Percentiles rank a stretch among this genome's conserved stretches.
phyloP scores from a whole-genome alignment of 2,329 filamentous ascomycete genomes.

The Karstenula rhodostoma region DNA sequence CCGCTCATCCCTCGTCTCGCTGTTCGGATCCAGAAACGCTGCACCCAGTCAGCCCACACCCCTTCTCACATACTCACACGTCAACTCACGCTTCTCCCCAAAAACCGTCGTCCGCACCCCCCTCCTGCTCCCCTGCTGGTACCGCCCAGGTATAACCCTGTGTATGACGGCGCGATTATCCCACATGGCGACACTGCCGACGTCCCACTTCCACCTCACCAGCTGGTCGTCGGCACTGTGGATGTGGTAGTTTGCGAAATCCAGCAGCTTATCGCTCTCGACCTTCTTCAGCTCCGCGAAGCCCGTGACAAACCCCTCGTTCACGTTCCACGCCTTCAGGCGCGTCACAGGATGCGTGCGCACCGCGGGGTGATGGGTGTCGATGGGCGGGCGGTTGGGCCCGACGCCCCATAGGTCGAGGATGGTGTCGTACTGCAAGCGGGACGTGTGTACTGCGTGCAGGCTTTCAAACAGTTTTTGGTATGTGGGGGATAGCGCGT shows the following conservation, averaged over 20 bases:
- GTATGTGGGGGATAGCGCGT: slow-evolving; percentile 26
- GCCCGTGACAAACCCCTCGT: slow-evolving; percentile 56
- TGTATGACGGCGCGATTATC: slow-evolving; percentile 18
- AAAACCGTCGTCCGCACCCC: slow-evolving; percentile 11
- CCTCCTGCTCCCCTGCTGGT: slow-evolving; percentile 1
- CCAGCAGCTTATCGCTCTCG: slow-evolving; percentile 42
- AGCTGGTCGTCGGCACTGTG: slow-evolving; percentile 17
- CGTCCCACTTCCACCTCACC: slow-evolving; percentile 20
- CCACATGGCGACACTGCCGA: slow-evolving; percentile 22
- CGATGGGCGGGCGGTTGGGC: slow-evolving; percentile 53
- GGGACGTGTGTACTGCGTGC: slow-evolving; percentile 23
- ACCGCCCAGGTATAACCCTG: slow-evolving; percentile 15
- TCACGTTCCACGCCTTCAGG: slow-evolving; percentile 53
- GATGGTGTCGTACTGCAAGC: slow-evolving; percentile 25
- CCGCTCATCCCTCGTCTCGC: slow-evolving; percentile 4
- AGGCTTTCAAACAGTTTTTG: slow-evolving; percentile 19
- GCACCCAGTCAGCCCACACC: neutral
- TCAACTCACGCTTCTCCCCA: slow-evolving; percentile 10
- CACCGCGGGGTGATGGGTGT: slow-evolving; percentile 59
- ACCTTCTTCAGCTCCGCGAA: slow-evolving; percentile 61
- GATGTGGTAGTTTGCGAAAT: slow-evolving; percentile 19
- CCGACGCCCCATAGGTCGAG: slow-evolving; percentile 33
- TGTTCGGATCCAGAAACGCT: slow-evolving; percentile 11
- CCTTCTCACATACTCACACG: neutral
- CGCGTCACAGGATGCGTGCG: slow-evolving; percentile 60